Percentiles rank a stretch among this genome's conserved stretches.
phyloP scores from a whole-genome alignment of 108 stramenopile genomes.

The Ochromonas danica region DNA sequence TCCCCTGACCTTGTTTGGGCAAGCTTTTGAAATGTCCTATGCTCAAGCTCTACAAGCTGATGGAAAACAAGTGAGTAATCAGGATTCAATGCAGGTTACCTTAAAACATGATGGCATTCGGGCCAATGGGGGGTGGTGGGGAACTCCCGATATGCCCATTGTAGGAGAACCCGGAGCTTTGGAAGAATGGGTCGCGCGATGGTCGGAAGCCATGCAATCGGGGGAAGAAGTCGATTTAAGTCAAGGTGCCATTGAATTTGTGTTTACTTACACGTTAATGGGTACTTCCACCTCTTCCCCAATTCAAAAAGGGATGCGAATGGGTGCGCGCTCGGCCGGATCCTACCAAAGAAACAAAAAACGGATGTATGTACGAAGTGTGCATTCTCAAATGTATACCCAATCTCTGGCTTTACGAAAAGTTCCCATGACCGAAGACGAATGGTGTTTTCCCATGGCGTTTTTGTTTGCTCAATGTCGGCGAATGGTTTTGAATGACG shows the following conservation, averaged over 20 bases:
- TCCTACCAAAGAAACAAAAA: conserved; percentile 17
- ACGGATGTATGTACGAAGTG: conserved; percentile 15
- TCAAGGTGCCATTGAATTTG: conserved; percentile 15
- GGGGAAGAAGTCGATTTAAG: conserved; percentile 15
- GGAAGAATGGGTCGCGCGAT: conserved; percentile 13
- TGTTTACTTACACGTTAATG: conserved; percentile 17
- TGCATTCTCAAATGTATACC: conserved; percentile 16
- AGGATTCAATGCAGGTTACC: conserved; percentile 15
- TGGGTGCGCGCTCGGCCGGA: conserved; percentile 11
- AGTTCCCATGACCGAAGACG: conserved; percentile 13
- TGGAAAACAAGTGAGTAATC: conserved; percentile 16
- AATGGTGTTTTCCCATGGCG: conserved; percentile 14
- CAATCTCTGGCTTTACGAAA: conserved; percentile 15
- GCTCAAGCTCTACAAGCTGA: conserved; percentile 14
- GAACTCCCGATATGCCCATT: conserved; percentile 14
- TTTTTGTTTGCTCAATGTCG: conserved; percentile 16
- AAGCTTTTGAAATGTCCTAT: conserved; percentile 17
- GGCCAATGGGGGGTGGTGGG: conserved; percentile 12
- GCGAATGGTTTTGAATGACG: conserved; percentile 15
- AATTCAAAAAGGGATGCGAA: conserved; percentile 16
- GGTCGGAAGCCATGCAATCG: conserved; percentile 13
- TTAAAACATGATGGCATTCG: conserved; percentile 16
- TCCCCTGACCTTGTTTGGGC: conserved; percentile 13
- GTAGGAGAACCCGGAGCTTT: conserved; percentile 13
- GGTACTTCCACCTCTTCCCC: conserved; percentile 13